Evolutionary conservation across 768 basidiomycete species (phyloP).

Genomic region (Candolleomyces eurysporus): DNA sequence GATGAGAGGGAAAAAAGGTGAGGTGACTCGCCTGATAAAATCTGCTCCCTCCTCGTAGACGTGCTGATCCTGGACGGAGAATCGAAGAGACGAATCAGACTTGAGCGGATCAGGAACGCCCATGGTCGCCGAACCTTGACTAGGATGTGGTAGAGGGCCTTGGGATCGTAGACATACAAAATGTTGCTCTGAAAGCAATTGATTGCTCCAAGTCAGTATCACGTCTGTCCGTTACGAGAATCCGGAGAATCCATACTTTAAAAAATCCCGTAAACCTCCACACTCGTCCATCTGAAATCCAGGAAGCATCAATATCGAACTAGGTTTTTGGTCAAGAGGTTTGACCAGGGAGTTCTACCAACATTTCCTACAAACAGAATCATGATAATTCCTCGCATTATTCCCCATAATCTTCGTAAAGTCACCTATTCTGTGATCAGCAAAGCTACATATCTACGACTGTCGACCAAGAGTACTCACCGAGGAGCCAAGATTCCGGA

Average conservation of each 20-base stretch:
- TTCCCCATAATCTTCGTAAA: background rate
- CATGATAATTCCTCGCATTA: background rate
- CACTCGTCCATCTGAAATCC: slow-evolving; percentile 28
- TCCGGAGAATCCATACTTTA: slow-evolving; percentile 26
- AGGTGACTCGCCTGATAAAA: slow-evolving; percentile 4
- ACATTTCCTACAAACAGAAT: background rate
- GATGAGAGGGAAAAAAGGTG: too few relatives aligned
- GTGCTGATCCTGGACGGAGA: slow-evolving; percentile 36
- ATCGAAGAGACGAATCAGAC: too few relatives aligned
- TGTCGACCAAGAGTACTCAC: background rate
- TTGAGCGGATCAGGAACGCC: background rate
- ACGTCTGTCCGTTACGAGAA: background rate
- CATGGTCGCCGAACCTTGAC: slow-evolving; percentile 31
- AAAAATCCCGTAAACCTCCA: slow-evolving; percentile 30
- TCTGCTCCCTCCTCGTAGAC: slow-evolving; percentile 15
- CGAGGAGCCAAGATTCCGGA: background rate
- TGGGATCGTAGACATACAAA: slow-evolving; percentile 43
- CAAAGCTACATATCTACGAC: background rate
- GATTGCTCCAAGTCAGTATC: background rate
- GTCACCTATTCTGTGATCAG: background rate
- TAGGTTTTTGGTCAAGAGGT: background rate
- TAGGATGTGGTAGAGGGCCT: slow-evolving; percentile 43
- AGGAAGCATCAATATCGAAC: background rate
- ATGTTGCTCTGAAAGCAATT: slow-evolving; percentile 2
- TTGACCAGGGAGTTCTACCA: background rate